These are phyloP conservation scores for Ampelocalamus luodianensis DNA, from an alignment of 176 grass and related monocot species.

Conservation along the genomic window DNA sequence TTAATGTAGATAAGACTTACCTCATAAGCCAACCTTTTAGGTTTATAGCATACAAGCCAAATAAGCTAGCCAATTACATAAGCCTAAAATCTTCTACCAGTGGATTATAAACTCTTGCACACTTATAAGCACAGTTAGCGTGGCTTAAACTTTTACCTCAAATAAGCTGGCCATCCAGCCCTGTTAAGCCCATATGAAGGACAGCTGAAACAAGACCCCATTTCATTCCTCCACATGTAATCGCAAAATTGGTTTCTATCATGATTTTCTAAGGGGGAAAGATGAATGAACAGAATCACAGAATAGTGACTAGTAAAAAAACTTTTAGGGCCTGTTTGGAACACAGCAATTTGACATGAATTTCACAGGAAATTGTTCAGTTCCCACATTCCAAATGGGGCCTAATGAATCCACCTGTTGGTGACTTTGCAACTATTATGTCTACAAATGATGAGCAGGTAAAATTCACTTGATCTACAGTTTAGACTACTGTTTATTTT, in stretches of 20 bases:
- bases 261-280: background rate
- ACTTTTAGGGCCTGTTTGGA: background rate
- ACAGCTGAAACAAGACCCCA: background rate
- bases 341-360: no score
- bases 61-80: constrained; percentile 1
- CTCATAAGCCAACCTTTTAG: background rate
- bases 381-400: no score
- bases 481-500: background rate
- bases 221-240: background rate
- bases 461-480: background rate
- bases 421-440: background rate
- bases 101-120: background rate
- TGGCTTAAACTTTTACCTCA: background rate
- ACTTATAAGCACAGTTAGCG: background rate
- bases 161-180: background rate
- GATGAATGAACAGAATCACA: background rate
- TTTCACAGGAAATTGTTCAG: no score
- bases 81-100: constrained; percentile 19
- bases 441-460: background rate
- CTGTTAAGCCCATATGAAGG: background rate
- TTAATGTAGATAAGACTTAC: background rate
- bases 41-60: background rate
- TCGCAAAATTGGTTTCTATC: background rate
- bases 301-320: background rate
- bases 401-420: background rate